Conservation (phyloP, 805 yeast genomes). For the Tanozyma kutaoensis region DNA sequence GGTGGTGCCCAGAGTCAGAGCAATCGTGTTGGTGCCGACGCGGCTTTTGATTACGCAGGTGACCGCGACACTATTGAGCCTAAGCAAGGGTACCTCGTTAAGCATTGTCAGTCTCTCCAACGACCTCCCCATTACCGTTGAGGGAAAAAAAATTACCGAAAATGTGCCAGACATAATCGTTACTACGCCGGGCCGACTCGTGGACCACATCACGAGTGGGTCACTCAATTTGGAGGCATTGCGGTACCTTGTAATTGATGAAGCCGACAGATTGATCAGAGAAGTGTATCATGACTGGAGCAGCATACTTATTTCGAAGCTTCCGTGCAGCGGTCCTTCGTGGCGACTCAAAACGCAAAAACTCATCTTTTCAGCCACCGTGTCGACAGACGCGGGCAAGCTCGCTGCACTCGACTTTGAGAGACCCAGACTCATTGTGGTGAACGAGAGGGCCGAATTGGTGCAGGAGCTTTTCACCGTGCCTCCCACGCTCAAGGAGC, state of each 20-base stretch:
- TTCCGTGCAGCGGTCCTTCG: conserved; percentile 8
- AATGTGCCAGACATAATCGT: conserved; percentile 55
- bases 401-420: conserved; percentile 56
- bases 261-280: conserved; percentile 70
- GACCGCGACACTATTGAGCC: conserved; percentile 39
- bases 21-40: conserved; percentile 80
- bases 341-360: conserved; percentile 28
- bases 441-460: conserved; percentile 27
- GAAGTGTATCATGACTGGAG: conserved; percentile 95
- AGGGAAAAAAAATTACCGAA: conserved; percentile 32
- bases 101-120: conserved; percentile 47
- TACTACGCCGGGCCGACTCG: conserved; percentile 70
- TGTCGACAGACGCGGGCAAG: conserved; percentile 87
- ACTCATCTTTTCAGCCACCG: conserved; percentile 82
- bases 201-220: conserved; percentile 47
- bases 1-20: conserved; percentile 59
- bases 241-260: conserved; percentile 60
- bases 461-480: conserved; percentile 46
- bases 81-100: conserved; percentile 58
- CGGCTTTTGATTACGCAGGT: conserved; percentile 81
- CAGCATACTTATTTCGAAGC: conserved; percentile 32
- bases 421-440: conserved; percentile 62
- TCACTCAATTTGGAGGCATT: conserved; percentile 38
- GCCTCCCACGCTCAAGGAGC: conserved; percentile 40
- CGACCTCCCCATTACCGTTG: conserved; percentile 46